Evolutionary conservation across 352 stramenopile genomes (phyloP), one percentile per base, ranked within the genome.

Genomic region (Phytopythium oedochilum): DNA sequence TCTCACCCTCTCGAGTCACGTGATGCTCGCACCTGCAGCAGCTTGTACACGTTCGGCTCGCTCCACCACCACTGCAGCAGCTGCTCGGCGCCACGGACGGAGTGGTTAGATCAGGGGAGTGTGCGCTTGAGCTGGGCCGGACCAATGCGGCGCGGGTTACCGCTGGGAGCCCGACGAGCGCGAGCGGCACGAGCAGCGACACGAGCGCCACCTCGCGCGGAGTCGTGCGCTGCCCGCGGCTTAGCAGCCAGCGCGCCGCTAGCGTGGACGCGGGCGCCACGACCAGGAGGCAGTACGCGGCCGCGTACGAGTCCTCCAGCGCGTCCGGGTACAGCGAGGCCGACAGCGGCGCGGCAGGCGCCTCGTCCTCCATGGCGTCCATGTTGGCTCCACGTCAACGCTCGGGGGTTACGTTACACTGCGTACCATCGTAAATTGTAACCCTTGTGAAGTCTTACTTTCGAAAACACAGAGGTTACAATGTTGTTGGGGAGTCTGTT

Each of bases 311-410:
- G 60, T 86, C 73, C 18, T 73, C 61, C 20, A 75, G 44, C 31
- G 79, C 76, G 49, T 83, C 73, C 17, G 70, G 70, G 54, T 68
- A 75, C 49, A 84, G 61, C 40, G 49, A 59, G n/a, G n/a, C n/a
- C 56, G 74, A 78, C 56, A 83, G 68, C 53, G 64, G 61, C 20
- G 62, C 59, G 32, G 43, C 31, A 34, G 47, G 47, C 35, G 40
- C 35, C 9, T 28, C 32, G 15, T 46, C 26, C 48, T 38, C 18
- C n/a, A 53, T 18, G 23, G 54, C 15, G 31, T n/a, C 20, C 29
- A 40, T 20, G n/a, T n/a, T n/a, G n/a, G n/a, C n/a, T n/a, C n/a
- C n/a, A n/a, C n/a, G n/a, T n/a, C n/a, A n/a, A n/a, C n/a, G n/a
- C n/a, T n/a, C n/a, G n/a, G n/a, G n/a, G n/a, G n/a, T n/a, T n/a